Conservation (phyloP, 768 basidiomycete genomes). For the Cystoderma amianthinum region DNA sequence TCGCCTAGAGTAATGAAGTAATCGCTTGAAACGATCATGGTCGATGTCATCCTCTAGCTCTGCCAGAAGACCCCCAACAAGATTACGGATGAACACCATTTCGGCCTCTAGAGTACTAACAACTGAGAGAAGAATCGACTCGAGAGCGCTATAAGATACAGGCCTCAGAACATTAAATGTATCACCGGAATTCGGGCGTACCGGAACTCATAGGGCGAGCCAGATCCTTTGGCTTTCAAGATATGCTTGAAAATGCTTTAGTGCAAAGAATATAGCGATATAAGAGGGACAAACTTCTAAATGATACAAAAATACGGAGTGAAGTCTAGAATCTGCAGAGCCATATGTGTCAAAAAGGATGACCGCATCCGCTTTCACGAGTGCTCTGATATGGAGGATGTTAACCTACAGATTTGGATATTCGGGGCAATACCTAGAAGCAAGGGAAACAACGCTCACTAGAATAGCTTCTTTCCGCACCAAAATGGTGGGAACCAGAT, state of each 20-base stretch:
- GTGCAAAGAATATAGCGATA: too few relatives aligned
- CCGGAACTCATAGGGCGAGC: slow-evolving; percentile 87
- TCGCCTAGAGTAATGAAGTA: slow-evolving; percentile 88
- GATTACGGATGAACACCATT: slow-evolving; percentile 88
- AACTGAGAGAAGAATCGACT: slow-evolving; percentile 88
- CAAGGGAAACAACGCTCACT: slow-evolving; percentile 33
- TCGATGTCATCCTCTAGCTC: slow-evolving; percentile 96
- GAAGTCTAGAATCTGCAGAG: slow-evolving; percentile 76
- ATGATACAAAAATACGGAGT: slow-evolving; percentile 85
- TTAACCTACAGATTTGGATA: slow-evolving; percentile 54
- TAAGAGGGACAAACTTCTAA: slow-evolving; percentile 52
- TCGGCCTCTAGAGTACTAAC: slow-evolving; percentile 92
- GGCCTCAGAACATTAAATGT: not conserved
- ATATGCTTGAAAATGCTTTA: slow-evolving; percentile 65
- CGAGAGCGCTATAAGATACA: slow-evolving; percentile 61
- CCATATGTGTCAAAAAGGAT: slow-evolving; percentile 91
- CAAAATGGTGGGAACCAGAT: slow-evolving; percentile 91
- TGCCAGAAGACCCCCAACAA: slow-evolving; percentile 84
- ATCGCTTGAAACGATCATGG: slow-evolving; percentile 86
- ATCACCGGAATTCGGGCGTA: slow-evolving; percentile 20
- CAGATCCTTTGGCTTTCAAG: slow-evolving; percentile 61
- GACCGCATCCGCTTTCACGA: slow-evolving; percentile 90
- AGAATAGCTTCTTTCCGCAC: slow-evolving; percentile 83
- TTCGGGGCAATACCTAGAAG: slow-evolving; percentile 3
- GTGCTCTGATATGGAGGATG: slow-evolving; percentile 89